Evolutionary conservation across 169 alveolate genomes (phyloP).

Genomic region (Cryptosporidium sp.): DNA sequence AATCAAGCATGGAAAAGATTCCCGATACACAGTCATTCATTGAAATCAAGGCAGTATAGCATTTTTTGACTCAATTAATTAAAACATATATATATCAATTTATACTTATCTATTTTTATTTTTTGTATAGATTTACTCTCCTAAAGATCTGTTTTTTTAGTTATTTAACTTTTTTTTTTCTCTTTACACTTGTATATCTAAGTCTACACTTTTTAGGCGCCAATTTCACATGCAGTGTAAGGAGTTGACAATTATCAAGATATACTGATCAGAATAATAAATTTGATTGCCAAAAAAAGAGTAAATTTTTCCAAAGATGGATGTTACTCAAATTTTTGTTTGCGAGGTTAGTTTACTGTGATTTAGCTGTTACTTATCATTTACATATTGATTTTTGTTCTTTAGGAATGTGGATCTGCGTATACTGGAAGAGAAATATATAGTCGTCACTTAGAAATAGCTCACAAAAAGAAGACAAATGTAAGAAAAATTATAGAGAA

Average conservation of each 20-base stretch:
- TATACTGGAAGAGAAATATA: constrained; percentile 60
- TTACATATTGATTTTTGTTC: neutral
- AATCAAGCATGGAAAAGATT: constrained; percentile 26
- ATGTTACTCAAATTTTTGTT: constrained; percentile 61
- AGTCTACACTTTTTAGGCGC: constrained; percentile 56
- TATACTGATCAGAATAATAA: neutral
- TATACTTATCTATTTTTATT: neutral
- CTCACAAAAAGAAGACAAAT: constrained; percentile 35
- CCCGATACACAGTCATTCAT: constrained; percentile 9
- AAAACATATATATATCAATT: neutral
- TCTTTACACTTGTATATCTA: neutral
- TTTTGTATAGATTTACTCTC: neutral
- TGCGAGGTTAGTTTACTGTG: constrained; percentile 56
- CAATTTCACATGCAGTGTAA: constrained; percentile 34
- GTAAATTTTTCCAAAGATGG: constrained; percentile 34
- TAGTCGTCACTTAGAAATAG: constrained; percentile 58
- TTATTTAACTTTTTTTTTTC: neutral
- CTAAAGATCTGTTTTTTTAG: neutral
- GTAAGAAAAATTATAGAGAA: constrained; percentile 15
- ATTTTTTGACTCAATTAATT: neutral
- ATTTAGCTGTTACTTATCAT: neutral
- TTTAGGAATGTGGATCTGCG: constrained; percentile 76
- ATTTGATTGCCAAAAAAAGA: neutral
- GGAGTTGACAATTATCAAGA: neutral
- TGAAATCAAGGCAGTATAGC: constrained; percentile 14